Conservation (phyloP, 768 basidiomycete species). For the Termitomyces sp. region DNA sequence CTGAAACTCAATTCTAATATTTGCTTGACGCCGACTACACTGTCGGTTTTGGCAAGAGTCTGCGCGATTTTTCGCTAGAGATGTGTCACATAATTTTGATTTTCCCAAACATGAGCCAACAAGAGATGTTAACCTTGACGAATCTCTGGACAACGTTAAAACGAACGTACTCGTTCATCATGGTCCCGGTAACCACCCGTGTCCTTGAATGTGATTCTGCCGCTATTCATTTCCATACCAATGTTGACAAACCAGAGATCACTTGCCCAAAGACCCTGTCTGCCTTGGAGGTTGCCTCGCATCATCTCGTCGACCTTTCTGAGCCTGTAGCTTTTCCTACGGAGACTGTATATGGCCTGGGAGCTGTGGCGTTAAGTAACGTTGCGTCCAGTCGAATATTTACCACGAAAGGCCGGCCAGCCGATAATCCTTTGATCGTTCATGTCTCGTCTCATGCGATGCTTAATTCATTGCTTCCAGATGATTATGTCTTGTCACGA, state of each 20-base stretch:
- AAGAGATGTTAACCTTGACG: constrained; percentile 14
- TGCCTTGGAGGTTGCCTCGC: constrained; percentile 51
- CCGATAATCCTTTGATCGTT: constrained; percentile 96
- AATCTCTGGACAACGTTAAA: constrained; percentile 23
- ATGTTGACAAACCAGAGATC: constrained; percentile 41
- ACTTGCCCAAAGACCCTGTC: constrained; percentile 42
- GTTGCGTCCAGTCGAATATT: constrained; percentile 73
- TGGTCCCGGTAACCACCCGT: constrained; percentile 19
- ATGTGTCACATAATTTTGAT: neutral
- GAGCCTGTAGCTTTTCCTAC: constrained; percentile 87
- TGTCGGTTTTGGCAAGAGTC: neutral
- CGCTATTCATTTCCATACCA: constrained; percentile 48
- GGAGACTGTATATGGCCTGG: constrained; percentile 98
- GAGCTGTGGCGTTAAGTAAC: constrained; percentile 68
- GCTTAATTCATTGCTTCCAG: constrained; percentile 72
- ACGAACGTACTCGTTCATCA: constrained; percentile 21
- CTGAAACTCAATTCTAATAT: no score
- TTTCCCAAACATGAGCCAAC: constrained; percentile 8
- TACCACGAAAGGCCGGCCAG: constrained; percentile 82
- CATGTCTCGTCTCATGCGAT: constrained; percentile 85
- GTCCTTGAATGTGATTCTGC: constrained; percentile 60
- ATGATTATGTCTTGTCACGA: constrained; percentile 49
- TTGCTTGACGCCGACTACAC: no score
- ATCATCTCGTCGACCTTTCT: constrained; percentile 39
- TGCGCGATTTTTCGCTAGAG: neutral